Evolutionary conservation across 495 filamentous ascomycete species (phyloP), one percentile per base, ranked within the genome.

Genomic region (Recurvomyces mirabilis): DNA sequence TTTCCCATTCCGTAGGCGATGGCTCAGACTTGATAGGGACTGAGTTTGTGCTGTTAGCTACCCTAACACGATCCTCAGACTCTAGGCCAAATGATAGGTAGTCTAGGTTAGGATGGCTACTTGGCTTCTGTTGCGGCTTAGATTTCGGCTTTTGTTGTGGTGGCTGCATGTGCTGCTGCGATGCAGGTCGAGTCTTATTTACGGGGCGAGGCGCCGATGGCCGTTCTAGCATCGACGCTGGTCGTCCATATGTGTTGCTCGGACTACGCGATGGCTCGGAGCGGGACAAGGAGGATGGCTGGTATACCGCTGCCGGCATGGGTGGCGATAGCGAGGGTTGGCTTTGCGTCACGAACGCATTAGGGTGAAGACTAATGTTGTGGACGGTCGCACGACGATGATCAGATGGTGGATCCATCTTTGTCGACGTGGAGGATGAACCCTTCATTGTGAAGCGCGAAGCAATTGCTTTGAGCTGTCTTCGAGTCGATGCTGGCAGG

Each of bases 1-100:
- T 73, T 57, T 88, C 84, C 86, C 85, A 91, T 49, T 88, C 84
- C 0, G 75, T 68, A 41, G 77, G 61, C 2, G 11, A 58, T 53
- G 17, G 68, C 23, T 54, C 51, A 11, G 47, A 1, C 31, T 54
- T 54, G 35, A 50, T 26, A 20, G 51, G 40, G n/a, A n/a, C n/a
- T n/a, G n/a, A 2, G 24, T 18, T 15, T 58, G 54, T 42, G 51
- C 4, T 26, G 19, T 21, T 41, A 13, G 10, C n/a, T n/a, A n/a
- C n/a, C 20, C 22, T n/a, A 21, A 31, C 11, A 6, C 4, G n/a
- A 37, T 58, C 36, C 51, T 53, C 25, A 39, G 54, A 28, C 52
- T 53, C 51, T 3, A n/a, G 15, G 45, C 56, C 61, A 26, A 76
- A 68, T 15, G 69, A 66, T 22, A 73, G 65, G 47, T 73, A 74